Conservation (phyloP, 2,329 filamentous ascomycete species). For the Aspergillus sp. region DNA sequence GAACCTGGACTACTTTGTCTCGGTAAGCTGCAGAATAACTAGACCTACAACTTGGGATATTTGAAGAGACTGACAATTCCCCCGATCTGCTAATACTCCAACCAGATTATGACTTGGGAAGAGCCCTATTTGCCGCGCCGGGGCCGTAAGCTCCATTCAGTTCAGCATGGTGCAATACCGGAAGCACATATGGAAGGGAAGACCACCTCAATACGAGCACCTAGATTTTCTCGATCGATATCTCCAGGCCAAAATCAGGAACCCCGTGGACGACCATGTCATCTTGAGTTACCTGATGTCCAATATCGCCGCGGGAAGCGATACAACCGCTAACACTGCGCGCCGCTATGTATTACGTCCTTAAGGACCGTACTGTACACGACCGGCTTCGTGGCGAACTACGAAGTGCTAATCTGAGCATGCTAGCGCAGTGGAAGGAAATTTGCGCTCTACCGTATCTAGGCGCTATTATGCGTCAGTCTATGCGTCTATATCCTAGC, state of each 20-base stretch:
- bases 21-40: slow-evolving; percentile 5
- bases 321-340: slow-evolving; percentile 28
- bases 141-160: background rate
- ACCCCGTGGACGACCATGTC: slow-evolving; percentile 10
- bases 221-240: slow-evolving; percentile 14
- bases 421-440: slow-evolving; percentile 5
- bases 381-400: slow-evolving; percentile 18
- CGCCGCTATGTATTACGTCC: slow-evolving; percentile 23
- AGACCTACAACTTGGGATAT: background rate
- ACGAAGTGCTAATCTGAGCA: slow-evolving; percentile 6
- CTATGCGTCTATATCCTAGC: slow-evolving; percentile 10
- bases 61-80: background rate
- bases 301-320: slow-evolving; percentile 22
- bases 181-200: background rate
- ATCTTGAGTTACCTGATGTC: slow-evolving; percentile 12
- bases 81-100: background rate
- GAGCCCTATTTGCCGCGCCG: background rate
- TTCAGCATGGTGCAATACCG: background rate
- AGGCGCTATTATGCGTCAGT: slow-evolving; percentile 8
- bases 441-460: slow-evolving; percentile 5
- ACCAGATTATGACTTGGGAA: slow-evolving; percentile 1
- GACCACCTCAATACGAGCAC: background rate
- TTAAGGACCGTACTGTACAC: slow-evolving; percentile 15
- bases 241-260: slow-evolving; percentile 10
- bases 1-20: slow-evolving; percentile 12